Evolutionary conservation across 2,329 filamentous ascomycete species (phyloP), one percentile per base, ranked within the genome.

Genomic region (Hirsutella thompsonii): DNA sequence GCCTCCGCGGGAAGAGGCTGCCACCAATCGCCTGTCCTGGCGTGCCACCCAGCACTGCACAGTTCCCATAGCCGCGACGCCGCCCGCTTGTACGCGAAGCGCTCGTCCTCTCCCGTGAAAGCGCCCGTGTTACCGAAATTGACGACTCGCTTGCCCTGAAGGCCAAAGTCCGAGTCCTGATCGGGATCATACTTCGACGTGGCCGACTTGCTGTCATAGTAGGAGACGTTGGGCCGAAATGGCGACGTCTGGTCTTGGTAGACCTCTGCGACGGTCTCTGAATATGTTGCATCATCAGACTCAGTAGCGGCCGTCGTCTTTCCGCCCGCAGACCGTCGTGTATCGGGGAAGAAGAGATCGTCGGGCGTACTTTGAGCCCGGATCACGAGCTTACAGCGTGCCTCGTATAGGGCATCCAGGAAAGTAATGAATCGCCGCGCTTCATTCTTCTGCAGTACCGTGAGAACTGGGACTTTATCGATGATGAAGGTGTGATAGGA

Each of bases 31-130:
- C 71, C 73, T 4, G 61, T 64, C 37, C 82, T 63, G 3, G 69
- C 69, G 63, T 86, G 85, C 84, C 84, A 90, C 45, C 72, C 66
- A 30, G 66, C 68, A 16, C 82, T 76, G 57, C 83, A 90, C 55
- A 92, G 76, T 61, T 92, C 83, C 84, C 83, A 92, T 3, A 92
- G 63, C n/a, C 85, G 67, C 48, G 80, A 85, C 35, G 76, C 69
- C 2, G 84, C 85, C 20, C 85, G 70, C 58, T 85, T 85, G 50
- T 87, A 89, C 0, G 84, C 84, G 55, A 92, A 92, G 11, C 76
- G 69, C 57, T 90, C 84, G 56, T 90, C 85, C 55, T 89, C 82
- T 11, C 85, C 85, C 0, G 81, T 89, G 52, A 90, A 83, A 0
- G 74, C 76, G 10, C 69, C 65, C 0, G 79, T 72, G 47, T 80